These are phyloP conservation scores for Diaporthe capsici DNA, from an alignment of 2,329 filamentous ascomycete genomes.

Conservation along the genomic window DNA sequence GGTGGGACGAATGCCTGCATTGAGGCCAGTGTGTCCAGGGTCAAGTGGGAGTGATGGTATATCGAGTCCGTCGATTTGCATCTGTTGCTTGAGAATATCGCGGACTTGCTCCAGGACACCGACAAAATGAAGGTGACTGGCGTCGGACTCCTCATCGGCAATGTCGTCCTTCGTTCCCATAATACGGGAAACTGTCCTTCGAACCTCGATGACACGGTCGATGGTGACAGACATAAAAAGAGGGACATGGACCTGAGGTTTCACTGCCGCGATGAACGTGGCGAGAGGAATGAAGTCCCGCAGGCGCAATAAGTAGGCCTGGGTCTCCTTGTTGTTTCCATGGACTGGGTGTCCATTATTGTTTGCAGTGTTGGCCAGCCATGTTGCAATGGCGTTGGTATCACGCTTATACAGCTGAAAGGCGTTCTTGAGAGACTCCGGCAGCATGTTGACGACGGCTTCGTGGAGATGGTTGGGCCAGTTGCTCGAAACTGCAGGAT, in stretches of 20 bases:
- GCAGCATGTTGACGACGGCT: background rate
- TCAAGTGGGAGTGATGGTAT: background rate
- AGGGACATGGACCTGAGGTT: background rate
- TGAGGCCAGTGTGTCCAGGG: background rate
- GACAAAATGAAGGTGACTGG: background rate
- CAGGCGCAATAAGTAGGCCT: background rate
- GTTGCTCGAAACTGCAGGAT: background rate
- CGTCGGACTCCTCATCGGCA: background rate
- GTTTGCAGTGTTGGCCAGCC: slow-evolving; percentile 1
- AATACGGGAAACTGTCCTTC: background rate
- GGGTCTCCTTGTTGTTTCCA: background rate
- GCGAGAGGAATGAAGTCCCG: slow-evolving; percentile 9
- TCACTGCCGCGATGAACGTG: background rate
- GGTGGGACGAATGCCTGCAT: background rate
- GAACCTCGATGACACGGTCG: slow-evolving; percentile 11
- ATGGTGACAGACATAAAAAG: background rate
- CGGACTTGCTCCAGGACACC: slow-evolving; percentile 5
- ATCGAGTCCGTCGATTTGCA: background rate
- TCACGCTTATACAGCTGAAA: slow-evolving; percentile 18
- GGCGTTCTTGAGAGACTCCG: background rate
- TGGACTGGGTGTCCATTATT: background rate
- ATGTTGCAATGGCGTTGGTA: slow-evolving; percentile 18
- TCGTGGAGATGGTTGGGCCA: background rate
- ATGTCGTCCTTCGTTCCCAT: background rate
- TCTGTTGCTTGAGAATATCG: background rate